Conservation (phyloP, 1,284 basidiomycete genomes). For the Ceratobasidium theobromae region DNA sequence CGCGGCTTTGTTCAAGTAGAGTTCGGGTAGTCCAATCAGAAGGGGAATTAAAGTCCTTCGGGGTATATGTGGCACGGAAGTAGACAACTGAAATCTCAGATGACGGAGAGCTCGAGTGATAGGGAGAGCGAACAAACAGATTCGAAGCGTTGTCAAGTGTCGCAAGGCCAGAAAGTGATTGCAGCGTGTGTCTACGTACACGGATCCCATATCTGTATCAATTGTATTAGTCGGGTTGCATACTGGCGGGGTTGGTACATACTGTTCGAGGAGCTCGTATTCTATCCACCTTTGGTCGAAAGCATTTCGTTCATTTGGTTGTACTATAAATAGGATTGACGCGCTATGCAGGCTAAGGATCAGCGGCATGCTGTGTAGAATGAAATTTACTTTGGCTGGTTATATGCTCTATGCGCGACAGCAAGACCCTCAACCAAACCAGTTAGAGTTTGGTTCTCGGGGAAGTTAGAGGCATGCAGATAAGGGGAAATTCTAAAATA, state of each 20-base stretch:
- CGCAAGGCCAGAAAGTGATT: constrained; percentile 59
- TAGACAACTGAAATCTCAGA: constrained; percentile 83
- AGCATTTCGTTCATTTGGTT: constrained; percentile 88
- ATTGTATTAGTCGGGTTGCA: not conserved
- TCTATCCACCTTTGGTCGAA: constrained; percentile 93
- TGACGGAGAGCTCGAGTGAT: constrained; percentile 38
- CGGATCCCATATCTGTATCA: constrained; percentile 65
- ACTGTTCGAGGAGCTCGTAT: constrained; percentile 79
- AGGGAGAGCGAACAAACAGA: constrained; percentile 48
- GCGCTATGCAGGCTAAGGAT: constrained; percentile 50
- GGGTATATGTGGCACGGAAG: constrained; percentile 86
- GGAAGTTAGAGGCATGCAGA: constrained; percentile 62
- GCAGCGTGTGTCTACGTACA: constrained; percentile 73
- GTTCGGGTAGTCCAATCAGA: constrained; percentile 70
- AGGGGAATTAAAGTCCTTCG: constrained; percentile 71
- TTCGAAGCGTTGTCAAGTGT: constrained; percentile 50
- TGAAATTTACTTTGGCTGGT: constrained; percentile 49
- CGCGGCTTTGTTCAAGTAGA: constrained; percentile 72
- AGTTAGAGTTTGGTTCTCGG: constrained; percentile 70
- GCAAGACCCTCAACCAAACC: constrained; percentile 77
- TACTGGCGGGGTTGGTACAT: constrained; percentile 37
- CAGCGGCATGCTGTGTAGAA: not conserved
- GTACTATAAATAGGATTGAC: constrained; percentile 84
- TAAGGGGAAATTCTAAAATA: constrained; percentile 65
- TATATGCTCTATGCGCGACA: constrained; percentile 76